phyloP scores from a whole-genome alignment of 305 asterid genomes.

The Rubia peregrina region DNA sequence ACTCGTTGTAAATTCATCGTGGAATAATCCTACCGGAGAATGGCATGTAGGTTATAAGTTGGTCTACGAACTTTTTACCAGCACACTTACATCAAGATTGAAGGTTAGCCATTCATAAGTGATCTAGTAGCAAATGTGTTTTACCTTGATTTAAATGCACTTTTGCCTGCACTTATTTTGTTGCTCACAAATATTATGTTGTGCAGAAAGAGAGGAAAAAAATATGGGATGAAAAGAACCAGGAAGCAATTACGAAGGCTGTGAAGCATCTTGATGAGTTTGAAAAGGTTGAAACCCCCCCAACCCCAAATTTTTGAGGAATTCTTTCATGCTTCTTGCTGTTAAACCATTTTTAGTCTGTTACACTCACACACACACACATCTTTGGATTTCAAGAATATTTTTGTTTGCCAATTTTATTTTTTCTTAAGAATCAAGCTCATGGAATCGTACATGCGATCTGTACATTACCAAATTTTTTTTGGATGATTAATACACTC shows the following conservation, averaged over 20 bases:
- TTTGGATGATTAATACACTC: background rate
- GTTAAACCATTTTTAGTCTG: background rate
- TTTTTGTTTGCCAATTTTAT: background rate
- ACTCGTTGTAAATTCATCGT: slow-evolving; percentile 59
- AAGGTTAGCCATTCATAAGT: slow-evolving; percentile 43
- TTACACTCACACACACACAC: too few relatives aligned
- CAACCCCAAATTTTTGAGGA: background rate
- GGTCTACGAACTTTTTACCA: slow-evolving; percentile 79
- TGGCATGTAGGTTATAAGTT: slow-evolving; percentile 93
- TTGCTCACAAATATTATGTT: slow-evolving; percentile 23
- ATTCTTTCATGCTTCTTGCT: background rate
- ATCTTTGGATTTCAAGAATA: background rate
- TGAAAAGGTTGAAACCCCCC: slow-evolving; percentile 45
- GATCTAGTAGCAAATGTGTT: slow-evolving; percentile 8
- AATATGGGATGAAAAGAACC: slow-evolving; percentile 83
- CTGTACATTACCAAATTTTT: background rate
- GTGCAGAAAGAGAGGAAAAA: slow-evolving; percentile 84
- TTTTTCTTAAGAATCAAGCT: background rate
- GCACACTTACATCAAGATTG: slow-evolving; percentile 59
- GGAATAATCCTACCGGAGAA: slow-evolving; percentile 92
- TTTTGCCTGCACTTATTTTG: slow-evolving; percentile 10
- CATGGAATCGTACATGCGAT: background rate
- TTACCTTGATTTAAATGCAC: background rate
- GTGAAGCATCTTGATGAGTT: slow-evolving; percentile 82
- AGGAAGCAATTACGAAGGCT: slow-evolving; percentile 82